Percentiles rank a stretch among this genome's conserved stretches.
Evolutionary conservation across 768 basidiomycete species (phyloP).

Genomic region (Amanita fuliginea): DNA sequence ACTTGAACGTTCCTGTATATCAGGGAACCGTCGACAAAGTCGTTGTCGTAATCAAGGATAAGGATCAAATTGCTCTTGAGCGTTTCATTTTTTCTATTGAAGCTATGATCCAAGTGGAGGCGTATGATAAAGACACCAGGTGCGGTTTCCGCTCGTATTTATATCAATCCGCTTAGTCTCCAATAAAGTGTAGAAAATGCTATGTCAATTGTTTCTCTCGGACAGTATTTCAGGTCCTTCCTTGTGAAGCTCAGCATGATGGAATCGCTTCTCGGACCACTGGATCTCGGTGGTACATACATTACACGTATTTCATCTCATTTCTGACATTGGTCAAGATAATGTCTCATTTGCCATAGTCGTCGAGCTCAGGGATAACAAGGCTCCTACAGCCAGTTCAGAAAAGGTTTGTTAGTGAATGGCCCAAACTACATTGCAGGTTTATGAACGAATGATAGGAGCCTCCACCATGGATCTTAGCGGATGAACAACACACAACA

Average conservation of each 20-base stretch:
- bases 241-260: constrained; percentile 73
- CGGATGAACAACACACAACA: constrained; percentile 59
- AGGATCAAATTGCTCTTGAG: constrained; percentile 73
- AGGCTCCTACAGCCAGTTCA: constrained; percentile 38
- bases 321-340: constrained; percentile 22
- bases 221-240: constrained; percentile 75
- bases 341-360: constrained; percentile 74
- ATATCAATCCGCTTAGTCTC: neutral
- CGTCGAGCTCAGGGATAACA: constrained; percentile 68
- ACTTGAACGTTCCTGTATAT: neutral
- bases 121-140: constrained; percentile 63
- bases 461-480: constrained; percentile 74
- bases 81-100: constrained; percentile 84
- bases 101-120: constrained; percentile 64
- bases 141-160: constrained; percentile 15
- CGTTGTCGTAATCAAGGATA: constrained; percentile 76
- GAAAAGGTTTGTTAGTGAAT: constrained; percentile 26
- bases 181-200: constrained; percentile 55
- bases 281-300: constrained; percentile 40
- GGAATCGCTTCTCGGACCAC: constrained; percentile 55
- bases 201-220: constrained; percentile 50
- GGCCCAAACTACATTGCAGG: neutral
- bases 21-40: constrained; percentile 77
- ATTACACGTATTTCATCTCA: neutral
- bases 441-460: constrained; percentile 26